Evolutionary conservation across 805 yeast genomes (phyloP).

Genomic region (Schwanniomyces occidentalis): DNA sequence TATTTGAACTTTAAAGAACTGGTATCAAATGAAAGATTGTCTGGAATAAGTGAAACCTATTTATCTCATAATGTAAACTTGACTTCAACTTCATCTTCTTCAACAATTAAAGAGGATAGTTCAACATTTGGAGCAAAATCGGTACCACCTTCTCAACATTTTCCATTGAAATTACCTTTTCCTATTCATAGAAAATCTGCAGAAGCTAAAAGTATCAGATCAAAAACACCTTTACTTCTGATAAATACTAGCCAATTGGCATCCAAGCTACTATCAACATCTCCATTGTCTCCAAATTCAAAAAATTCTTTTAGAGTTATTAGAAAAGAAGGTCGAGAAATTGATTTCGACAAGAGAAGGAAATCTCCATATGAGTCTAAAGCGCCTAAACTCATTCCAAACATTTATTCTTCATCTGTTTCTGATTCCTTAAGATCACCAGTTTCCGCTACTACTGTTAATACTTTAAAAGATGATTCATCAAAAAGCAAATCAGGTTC

Average conservation of each 20-base stretch:
- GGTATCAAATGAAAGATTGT: slow-evolving; percentile 12
- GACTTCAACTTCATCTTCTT: background rate
- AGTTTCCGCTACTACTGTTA: slow-evolving; percentile 34
- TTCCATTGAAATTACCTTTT: slow-evolving; percentile 16
- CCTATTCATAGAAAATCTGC: slow-evolving; percentile 9
- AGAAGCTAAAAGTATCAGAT: background rate
- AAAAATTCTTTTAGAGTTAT: slow-evolving; percentile 62
- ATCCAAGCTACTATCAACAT: no score
- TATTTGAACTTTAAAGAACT: slow-evolving; percentile 58
- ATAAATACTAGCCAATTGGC: slow-evolving; percentile 14
- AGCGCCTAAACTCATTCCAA: slow-evolving; percentile 41
- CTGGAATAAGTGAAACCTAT: slow-evolving; percentile 16
- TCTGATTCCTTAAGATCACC: slow-evolving; percentile 31
- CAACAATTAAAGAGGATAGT: background rate
- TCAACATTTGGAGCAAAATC: background rate
- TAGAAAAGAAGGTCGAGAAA: slow-evolving; percentile 65
- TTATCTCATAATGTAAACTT: background rate
- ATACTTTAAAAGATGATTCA: slow-evolving; percentile 24
- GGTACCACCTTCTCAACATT: slow-evolving; percentile 9
- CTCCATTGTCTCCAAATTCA: slow-evolving; percentile 7
- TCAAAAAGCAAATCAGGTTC: background rate
- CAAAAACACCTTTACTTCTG: slow-evolving; percentile 14
- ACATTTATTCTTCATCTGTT: slow-evolving; percentile 35
- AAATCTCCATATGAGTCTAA: slow-evolving; percentile 65
- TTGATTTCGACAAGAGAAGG: slow-evolving; percentile 78